Conservation (phyloP, 2,329 filamentous ascomycete species). For the Leptographium procerum region DNA sequence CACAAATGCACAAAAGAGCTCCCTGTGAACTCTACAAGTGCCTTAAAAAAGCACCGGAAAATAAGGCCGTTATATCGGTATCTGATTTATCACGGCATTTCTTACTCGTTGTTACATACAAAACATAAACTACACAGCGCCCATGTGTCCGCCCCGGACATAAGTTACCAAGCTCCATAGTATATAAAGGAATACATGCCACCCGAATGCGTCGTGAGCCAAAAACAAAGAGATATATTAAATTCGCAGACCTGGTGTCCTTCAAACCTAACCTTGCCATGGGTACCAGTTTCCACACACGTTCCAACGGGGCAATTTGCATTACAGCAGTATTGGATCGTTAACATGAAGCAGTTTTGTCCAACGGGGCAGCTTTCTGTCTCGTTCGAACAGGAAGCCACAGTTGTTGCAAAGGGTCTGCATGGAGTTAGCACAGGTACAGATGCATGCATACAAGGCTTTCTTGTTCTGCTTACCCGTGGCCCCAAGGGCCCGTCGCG, state of each 20-base stretch:
- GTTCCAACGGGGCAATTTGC: not conserved
- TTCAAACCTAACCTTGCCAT: not conserved
- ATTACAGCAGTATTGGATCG: slow-evolving; percentile 15
- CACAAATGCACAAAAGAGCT: no score
- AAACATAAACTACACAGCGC: not conserved
- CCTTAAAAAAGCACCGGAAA: no score
- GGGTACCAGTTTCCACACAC: not conserved
- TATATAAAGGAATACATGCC: not conserved
- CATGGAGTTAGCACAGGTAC: slow-evolving; percentile 3
- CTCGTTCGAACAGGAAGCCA: slow-evolving; percentile 77
- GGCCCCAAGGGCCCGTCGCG: slow-evolving; percentile 79
- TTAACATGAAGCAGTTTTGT: slow-evolving; percentile 53
- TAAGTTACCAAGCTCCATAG: not conserved
- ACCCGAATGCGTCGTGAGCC: not conserved
- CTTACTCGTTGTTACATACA: not conserved
- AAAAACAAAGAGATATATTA: not conserved
- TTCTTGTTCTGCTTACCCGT: slow-evolving; percentile 47
- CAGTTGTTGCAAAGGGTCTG: slow-evolving; percentile 89
- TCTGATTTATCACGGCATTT: not conserved
- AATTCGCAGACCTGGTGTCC: not conserved
- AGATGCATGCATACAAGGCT: slow-evolving; percentile 8
- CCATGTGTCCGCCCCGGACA: not conserved
- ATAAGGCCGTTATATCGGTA: no score
- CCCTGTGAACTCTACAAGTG: no score
- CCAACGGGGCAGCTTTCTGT: slow-evolving; percentile 72